A percentile compares a stretch with the other conserved stretches of the same genome.
These are phyloP conservation scores for Fusarium odoratissimum DNA, from an alignment of 2,329 filamentous ascomycete genomes.

Conservation along the genomic window DNA sequence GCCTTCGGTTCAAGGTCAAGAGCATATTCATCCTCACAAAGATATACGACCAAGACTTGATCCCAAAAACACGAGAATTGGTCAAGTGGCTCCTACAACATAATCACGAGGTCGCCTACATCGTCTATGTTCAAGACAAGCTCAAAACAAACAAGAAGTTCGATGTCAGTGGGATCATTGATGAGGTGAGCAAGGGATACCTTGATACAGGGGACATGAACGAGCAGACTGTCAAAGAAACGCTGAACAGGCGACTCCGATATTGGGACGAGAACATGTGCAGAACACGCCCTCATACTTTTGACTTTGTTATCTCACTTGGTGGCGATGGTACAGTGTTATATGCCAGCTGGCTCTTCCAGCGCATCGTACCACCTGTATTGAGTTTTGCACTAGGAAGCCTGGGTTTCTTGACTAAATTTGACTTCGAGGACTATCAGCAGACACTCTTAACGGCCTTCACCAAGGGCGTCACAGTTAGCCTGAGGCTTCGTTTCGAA, in stretches of 20 bases:
- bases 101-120: conserved; percentile 75
- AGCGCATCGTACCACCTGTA: conserved; percentile 92
- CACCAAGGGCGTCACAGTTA: conserved; percentile 86
- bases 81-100: conserved; percentile 82
- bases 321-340: conserved; percentile 97
- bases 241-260: conserved; percentile 67
- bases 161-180: conserved; percentile 74
- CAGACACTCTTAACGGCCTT: conserved; percentile 79
- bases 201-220: conserved; percentile 50
- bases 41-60: conserved; percentile 84
- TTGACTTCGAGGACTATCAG: conserved; percentile 84
- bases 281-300: conserved; percentile 80
- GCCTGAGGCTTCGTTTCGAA: conserved; percentile 88
- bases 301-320: conserved; percentile 93
- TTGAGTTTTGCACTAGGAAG: conserved; percentile 92
- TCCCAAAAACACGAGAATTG: conserved; percentile 80
- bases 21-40: conserved; percentile 92
- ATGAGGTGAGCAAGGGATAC: conserved; percentile 65
- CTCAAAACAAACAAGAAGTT: conserved; percentile 79
- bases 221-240: conserved; percentile 49
- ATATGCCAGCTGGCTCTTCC: conserved; percentile 96
- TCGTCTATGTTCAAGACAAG: conserved; percentile 84
- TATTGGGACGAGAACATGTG: conserved; percentile 90
- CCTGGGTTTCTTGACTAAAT: conserved; percentile 94
- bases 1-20: conserved; percentile 82